Evolutionary conservation across 2,329 filamentous ascomycete species (phyloP).

Genomic region (Colletotrichum tabaci): DNA sequence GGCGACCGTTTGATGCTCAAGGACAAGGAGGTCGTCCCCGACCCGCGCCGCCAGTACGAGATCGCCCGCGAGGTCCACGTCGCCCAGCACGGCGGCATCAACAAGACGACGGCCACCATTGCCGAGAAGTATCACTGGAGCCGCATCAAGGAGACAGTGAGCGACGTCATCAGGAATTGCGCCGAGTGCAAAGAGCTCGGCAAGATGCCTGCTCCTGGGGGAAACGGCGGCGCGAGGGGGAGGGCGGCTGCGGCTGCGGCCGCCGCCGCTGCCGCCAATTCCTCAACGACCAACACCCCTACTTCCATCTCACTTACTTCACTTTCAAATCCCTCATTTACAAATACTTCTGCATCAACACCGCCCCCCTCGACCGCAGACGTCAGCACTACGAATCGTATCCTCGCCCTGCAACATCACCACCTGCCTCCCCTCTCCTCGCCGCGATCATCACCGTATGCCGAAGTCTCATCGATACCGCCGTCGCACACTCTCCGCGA

Average conservation of each 20-base stretch:
- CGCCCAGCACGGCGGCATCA: slow-evolving; percentile 89
- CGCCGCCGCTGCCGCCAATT: slow-evolving; percentile 1
- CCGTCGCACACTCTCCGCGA: slow-evolving; percentile 57
- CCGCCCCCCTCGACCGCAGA: slow-evolving; percentile 35
- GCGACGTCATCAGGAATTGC: slow-evolving; percentile 93
- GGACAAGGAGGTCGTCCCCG: slow-evolving; percentile 96
- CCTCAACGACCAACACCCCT: slow-evolving; percentile 7
- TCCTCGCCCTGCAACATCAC: slow-evolving; percentile 43
- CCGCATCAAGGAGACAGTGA: slow-evolving; percentile 97
- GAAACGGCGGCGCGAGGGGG: slow-evolving; percentile 24
- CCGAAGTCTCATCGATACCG: slow-evolving; percentile 62
- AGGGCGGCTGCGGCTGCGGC: slow-evolving; percentile 26
- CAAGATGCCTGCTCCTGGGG: slow-evolving; percentile 62
- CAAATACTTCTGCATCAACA: slow-evolving; percentile 16
- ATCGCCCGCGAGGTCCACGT: slow-evolving; percentile 86
- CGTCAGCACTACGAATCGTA: slow-evolving; percentile 35
- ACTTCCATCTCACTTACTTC: slow-evolving; percentile 17
- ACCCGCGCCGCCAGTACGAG: slow-evolving; percentile 90
- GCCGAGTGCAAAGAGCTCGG: slow-evolving; percentile 87
- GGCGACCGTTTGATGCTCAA: slow-evolving; percentile 94
- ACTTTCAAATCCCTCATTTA: slow-evolving; percentile 7
- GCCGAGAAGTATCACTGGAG: slow-evolving; percentile 98
- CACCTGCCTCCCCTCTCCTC: slow-evolving; percentile 48
- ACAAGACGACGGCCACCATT: slow-evolving; percentile 96
- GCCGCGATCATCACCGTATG: slow-evolving; percentile 56